Conservation (phyloP, 2,329 filamentous ascomycete genomes). For the Epichloe sibirici region DNA sequence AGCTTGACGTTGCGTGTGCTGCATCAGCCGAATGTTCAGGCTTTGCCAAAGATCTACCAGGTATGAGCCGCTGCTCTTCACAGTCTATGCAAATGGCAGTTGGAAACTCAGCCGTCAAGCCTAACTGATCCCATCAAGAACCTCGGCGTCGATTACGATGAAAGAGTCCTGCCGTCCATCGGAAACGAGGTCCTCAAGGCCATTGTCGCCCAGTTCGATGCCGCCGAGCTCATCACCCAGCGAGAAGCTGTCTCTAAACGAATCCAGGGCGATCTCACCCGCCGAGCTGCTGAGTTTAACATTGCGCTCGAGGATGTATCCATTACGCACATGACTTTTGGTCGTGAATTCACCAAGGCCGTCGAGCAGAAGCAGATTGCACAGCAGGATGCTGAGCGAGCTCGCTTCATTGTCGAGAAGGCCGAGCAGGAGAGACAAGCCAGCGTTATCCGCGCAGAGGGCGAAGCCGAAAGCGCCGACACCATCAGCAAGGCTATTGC, state of each 20-base stretch:
- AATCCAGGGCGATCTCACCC: conserved; percentile 84
- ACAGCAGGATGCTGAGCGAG: conserved; percentile 95
- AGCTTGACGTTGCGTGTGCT: conserved; percentile 92
- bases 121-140: conserved; percentile 48
- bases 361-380: conserved; percentile 99
- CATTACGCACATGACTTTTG: conserved; percentile 99
- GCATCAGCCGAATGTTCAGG: conserved; percentile 85
- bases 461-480: conserved; percentile 92
- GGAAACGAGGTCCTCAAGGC: conserved; percentile 99
- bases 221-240: conserved; percentile 96
- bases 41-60: conserved; percentile 96
- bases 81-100: not conserved
- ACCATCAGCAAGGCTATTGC: conserved; percentile 89
- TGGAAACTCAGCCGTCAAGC: not conserved
- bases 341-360: conserved; percentile 95
- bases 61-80: conserved; percentile 31
- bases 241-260: conserved; percentile 92
- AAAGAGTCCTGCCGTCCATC: conserved; percentile 94
- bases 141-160: conserved; percentile 96
- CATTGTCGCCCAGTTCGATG: conserved; percentile 97
- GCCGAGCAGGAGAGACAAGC: conserved; percentile 98
- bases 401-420: conserved; percentile 95
- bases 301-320: conserved; percentile 97
- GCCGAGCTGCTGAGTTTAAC: conserved; percentile 93
- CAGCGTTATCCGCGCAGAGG: conserved; percentile 95